These are phyloP conservation scores for Globisporangium middletonii DNA, from an alignment of 352 stramenopile species.

Conservation along the genomic window DNA sequence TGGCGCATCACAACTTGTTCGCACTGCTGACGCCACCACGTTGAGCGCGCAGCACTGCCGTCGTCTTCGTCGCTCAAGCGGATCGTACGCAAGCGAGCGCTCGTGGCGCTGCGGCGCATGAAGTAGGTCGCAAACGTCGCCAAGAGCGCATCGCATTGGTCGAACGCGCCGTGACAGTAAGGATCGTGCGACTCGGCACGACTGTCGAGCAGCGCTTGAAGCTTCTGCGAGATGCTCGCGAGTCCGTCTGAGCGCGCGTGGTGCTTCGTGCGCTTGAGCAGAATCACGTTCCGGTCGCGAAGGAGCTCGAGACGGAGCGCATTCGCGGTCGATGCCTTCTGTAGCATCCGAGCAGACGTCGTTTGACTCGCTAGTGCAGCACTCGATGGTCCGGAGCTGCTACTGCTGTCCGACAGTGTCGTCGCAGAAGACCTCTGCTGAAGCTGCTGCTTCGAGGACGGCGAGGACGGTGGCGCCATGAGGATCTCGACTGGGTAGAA, in stretches of 20 bases:
- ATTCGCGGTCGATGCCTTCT: slow-evolving; percentile 26
- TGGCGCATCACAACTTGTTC: slow-evolving; percentile 27
- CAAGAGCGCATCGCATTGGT: slow-evolving; percentile 24
- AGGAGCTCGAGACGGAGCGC: slow-evolving; percentile 49
- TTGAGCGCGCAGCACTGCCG: background rate
- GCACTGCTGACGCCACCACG: slow-evolving; percentile 9
- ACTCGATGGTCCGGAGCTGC: background rate
- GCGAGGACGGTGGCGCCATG: slow-evolving; percentile 6
- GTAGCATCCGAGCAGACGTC: too few relatives aligned
- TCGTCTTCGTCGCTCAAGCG: slow-evolving; percentile 15
- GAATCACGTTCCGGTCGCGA: slow-evolving; percentile 45
- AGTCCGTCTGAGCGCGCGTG: slow-evolving; percentile 11
- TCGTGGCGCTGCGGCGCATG: too few relatives aligned
- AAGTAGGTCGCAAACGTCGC: slow-evolving; percentile 33
- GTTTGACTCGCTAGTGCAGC: too few relatives aligned
- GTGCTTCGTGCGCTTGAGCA: slow-evolving; percentile 46
- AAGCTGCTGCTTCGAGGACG: background rate
- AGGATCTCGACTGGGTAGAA: slow-evolving; percentile 75
- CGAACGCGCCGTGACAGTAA: background rate
- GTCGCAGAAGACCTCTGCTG: background rate
- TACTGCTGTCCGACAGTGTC: slow-evolving; percentile 8
- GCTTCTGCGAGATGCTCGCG: slow-evolving; percentile 13
- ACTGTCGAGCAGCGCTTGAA: slow-evolving; percentile 13
- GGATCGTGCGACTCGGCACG: background rate
- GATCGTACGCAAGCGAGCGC: background rate